Base-by-base conservation (phyloP, 352 stramenopile species). In the Pythium dissotocum region DNA sequence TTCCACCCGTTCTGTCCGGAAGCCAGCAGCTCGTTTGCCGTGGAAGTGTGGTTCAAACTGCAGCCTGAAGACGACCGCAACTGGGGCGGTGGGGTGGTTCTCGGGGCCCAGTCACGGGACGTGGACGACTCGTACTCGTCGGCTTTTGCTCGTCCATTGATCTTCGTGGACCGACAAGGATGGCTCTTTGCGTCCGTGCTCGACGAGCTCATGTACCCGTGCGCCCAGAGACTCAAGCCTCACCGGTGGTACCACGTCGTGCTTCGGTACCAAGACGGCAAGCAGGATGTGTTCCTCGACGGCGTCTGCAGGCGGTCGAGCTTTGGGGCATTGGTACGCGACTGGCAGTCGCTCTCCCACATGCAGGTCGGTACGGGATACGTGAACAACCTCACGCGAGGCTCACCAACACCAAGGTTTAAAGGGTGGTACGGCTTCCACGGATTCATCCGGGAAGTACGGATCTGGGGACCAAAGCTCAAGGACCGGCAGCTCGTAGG, bases 381-480 rank as follows among this genome's bases (percentile, higher is more conserved):
- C 52, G 49, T 83, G 28, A 82, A 72, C 7, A 69, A 64, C 2
- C 57, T 51, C 24, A 61, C 44, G 12, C 66, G 58, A 1, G 64
- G 67, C 42, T 78, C 64, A 18, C 79, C 77, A 6, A 56, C 72
- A 18, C 36, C 51, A 38, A 58, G 65, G 12, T 76, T 72, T 46
- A 64, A 71, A 12, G 79, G 75, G 6, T 85, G 75, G 73, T 85
- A 85, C 56, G 77, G 69, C 8, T 82, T 87, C 51, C 67, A 80
- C 32, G 79, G 77, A 2, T 30, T 72, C 18, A 63, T 85, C n/a
- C 66, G 82, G 36, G 76, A 83, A 49, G 61, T 75, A 21, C 54
- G 69, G 6, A 67, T 76, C 35, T 76, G 72, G 64, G 38, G 65
- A 3, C 65, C 65, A 10, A 60, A 60, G 21, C 65, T 71, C 51